phyloP scores from a whole-genome alignment of 2,329 filamentous ascomycete species.

The Gyromitra esculenta region DNA sequence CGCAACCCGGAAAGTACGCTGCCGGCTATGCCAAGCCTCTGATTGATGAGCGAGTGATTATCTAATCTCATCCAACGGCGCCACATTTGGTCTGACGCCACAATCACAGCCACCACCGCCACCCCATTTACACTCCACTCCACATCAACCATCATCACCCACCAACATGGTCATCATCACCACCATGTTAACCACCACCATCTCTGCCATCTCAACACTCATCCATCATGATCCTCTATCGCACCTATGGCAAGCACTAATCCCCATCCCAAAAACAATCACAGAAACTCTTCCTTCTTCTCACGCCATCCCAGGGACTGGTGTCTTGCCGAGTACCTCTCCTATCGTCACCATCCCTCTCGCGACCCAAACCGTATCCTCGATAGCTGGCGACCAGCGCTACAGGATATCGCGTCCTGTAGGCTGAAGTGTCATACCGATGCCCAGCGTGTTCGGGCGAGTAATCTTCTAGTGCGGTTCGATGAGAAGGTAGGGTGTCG shows the following conservation, averaged over 20 bases:
- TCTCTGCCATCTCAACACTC: not conserved
- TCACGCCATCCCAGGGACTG: not conserved
- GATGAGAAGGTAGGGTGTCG: not conserved
- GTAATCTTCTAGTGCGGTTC: not conserved
- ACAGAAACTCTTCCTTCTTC: constrained; percentile 15
- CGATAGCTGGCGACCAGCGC: constrained; percentile 10
- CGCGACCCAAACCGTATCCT: not conserved
- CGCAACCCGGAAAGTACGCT: too few species aligned
- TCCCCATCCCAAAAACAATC: not conserved
- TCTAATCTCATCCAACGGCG: too few species aligned
- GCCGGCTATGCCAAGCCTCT: too few species aligned
- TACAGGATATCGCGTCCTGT: constrained; percentile 5
- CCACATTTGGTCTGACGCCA: too few species aligned
- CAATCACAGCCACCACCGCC: too few species aligned
- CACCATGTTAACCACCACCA: not conserved
- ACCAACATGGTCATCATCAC: too few species aligned
- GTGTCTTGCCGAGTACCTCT: constrained; percentile 8
- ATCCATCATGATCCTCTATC: not conserved
- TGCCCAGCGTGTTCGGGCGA: not conserved
- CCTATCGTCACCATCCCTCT: constrained; percentile 8
- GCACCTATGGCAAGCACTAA: not conserved
- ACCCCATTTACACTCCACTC: too few species aligned
- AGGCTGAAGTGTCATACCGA: not conserved
- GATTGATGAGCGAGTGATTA: too few species aligned
- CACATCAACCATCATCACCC: too few species aligned